Conservation (phyloP, 2,329 filamentous ascomycete genomes). For the Botrytis cinerea region DNA sequence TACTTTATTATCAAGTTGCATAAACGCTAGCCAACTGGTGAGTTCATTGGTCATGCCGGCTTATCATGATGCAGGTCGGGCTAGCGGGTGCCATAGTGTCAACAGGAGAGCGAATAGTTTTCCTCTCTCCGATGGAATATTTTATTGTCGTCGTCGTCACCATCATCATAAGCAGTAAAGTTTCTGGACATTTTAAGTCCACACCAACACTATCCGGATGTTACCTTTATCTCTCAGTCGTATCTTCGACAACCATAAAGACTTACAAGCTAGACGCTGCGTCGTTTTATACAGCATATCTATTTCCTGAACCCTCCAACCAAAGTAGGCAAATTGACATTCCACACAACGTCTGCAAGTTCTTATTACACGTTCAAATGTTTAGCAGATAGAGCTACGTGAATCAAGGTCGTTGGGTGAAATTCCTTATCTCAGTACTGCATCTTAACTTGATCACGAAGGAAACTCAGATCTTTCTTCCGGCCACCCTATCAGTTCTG, state of each 20-base stretch:
- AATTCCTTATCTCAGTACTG: not conserved
- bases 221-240: not conserved
- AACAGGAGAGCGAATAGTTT: not conserved
- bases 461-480: not conserved
- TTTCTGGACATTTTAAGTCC: not conserved
- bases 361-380: not conserved
- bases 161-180: not conserved
- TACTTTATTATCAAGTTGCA: not conserved
- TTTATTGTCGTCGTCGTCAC: not conserved
- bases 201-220: not conserved
- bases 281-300: not conserved
- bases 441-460: not conserved
- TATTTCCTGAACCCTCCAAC: not conserved
- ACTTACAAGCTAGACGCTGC: not conserved
- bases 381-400: not conserved
- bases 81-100: not conserved
- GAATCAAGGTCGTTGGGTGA: not conserved
- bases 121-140: not conserved
- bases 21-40: not conserved
- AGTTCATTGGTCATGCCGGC: not conserved
- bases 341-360: not conserved
- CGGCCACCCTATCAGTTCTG: not conserved
- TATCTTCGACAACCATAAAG: not conserved
- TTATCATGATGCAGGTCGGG: not conserved
- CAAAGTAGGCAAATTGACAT: not conserved